Evolutionary conservation across 768 basidiomycete genomes (phyloP).

Genomic region (Royoungia palumana): DNA sequence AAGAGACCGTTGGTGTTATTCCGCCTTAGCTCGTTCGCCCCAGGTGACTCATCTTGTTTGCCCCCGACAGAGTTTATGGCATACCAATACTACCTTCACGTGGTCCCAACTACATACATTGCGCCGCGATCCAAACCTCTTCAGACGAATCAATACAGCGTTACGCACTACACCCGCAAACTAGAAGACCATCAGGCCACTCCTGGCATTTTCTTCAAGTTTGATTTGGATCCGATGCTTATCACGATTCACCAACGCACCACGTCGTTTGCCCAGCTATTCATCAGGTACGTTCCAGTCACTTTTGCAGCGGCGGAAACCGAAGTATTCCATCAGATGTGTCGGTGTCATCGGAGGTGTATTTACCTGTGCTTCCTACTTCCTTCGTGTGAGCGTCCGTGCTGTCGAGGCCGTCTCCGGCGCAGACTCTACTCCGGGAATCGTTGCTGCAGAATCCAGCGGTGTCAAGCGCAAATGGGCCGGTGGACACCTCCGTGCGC

Average conservation of each 20-base stretch:
- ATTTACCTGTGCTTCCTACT: slow-evolving; percentile 81
- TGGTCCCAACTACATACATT: slow-evolving; percentile 94
- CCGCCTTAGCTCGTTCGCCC: background rate
- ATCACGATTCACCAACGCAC: slow-evolving; percentile 88
- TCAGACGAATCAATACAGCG: slow-evolving; percentile 85
- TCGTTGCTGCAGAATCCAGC: slow-evolving; percentile 65
- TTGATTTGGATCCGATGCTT: slow-evolving; percentile 88
- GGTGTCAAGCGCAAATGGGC: slow-evolving; percentile 68
- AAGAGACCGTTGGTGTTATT: slow-evolving; percentile 47
- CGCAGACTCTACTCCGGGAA: slow-evolving; percentile 46
- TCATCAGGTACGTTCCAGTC: slow-evolving; percentile 54
- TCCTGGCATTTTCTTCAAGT: slow-evolving; percentile 98
- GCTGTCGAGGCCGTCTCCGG: slow-evolving; percentile 64
- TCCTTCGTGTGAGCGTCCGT: slow-evolving; percentile 58
- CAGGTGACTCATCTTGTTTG: background rate
- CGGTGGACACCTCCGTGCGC: slow-evolving; percentile 59
- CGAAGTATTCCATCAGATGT: slow-evolving; percentile 38
- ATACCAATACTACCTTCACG: slow-evolving; percentile 92
- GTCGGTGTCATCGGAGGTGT: slow-evolving; percentile 94
- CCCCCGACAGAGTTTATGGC: slow-evolving; percentile 67
- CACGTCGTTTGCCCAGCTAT: slow-evolving; percentile 71
- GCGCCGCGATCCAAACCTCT: slow-evolving; percentile 64
- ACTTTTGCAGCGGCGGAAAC: background rate
- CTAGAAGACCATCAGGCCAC: slow-evolving; percentile 74
- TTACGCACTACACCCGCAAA: slow-evolving; percentile 84